Evolutionary conservation across 2,329 filamentous ascomycete species (phyloP), one percentile per base, ranked within the genome.

Genomic region (Botrytis porri): DNA sequence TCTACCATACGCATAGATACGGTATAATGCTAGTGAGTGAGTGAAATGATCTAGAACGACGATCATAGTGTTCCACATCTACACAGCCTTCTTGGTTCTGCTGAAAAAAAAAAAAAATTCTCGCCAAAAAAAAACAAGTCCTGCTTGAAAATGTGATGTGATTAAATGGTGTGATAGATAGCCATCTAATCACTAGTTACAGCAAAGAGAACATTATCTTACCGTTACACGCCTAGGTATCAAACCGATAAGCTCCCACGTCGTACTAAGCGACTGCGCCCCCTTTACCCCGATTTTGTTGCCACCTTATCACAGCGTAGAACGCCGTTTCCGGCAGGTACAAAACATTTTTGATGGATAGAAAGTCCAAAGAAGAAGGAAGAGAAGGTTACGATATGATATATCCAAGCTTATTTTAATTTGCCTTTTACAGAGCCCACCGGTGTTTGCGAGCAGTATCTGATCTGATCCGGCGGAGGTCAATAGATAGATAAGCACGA

Each of bases 201-300:
- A 4, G 25, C 48, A 14, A n/a, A n/a, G 25, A 51, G 48, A n/a
- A 51, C 48, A 51, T 51, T 12, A 39, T 12, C 25, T 22, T n/a
- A 39, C n/a, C 35, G 64, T 67, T 41, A 25, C 48, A 67, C 64
- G 48, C 9, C 22, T n/a, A n/a, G 12, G 10, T 25, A 51, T 14
- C 48, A 5, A n/a, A 67, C 25, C 7, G 37, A 59, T 69, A 57
- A 69, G 65, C 65, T 41, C 22, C 9, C 54, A 69, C 29, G 65
- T 69, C 48, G 51, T 41, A 69, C 65, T 51, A 57, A 69, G 35
- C 48, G 48, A 59, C 65, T 69, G 65, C 65, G 65, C 65, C 65
- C 65, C 65, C 25, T 69, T 57, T 43, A 5, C 29, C 37, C 48
- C 65, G n/a, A 57, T 57, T 32, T 41, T 12, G 10, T 69, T 57